Percentiles rank a stretch among this genome's conserved stretches.
These are phyloP conservation scores for Cornus suecica DNA, from an alignment of 148 eudicot species.

Conservation along the genomic window DNA sequence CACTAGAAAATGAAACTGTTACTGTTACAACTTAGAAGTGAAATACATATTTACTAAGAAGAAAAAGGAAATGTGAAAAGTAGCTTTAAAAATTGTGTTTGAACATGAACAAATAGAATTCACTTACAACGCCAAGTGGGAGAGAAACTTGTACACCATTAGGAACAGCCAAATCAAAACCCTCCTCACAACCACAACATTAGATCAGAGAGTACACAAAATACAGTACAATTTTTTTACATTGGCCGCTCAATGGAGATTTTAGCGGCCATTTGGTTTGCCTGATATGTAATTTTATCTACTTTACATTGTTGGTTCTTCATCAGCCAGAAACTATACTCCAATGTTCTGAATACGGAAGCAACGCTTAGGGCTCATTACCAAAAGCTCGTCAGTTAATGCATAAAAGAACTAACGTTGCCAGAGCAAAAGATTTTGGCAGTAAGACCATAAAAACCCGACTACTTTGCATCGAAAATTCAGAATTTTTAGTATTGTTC, in stretches of 20 bases:
- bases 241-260: neutral
- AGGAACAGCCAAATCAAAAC: neutral
- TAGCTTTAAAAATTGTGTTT: too few species aligned
- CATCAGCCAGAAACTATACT: neutral
- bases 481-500: slow-evolving; percentile 28
- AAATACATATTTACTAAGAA: too few species aligned
- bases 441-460: too few species aligned
- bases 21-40: too few species aligned
- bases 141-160: neutral
- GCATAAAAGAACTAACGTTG: neutral
- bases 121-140: neutral
- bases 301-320: too few species aligned
- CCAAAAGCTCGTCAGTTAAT: neutral
- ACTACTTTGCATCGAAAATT: neutral
- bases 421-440: neutral
- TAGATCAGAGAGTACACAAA: too few species aligned
- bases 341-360: neutral
- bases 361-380: neutral
- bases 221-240: too few species aligned
- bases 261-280: neutral
- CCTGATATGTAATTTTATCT: neutral
- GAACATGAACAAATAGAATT: too few species aligned
- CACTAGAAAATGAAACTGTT: too few species aligned
- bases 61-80: too few species aligned
- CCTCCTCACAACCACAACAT: too few species aligned